Conservation (phyloP, 495 filamentous ascomycete genomes). For the Penicillium dipodomyicola region DNA sequence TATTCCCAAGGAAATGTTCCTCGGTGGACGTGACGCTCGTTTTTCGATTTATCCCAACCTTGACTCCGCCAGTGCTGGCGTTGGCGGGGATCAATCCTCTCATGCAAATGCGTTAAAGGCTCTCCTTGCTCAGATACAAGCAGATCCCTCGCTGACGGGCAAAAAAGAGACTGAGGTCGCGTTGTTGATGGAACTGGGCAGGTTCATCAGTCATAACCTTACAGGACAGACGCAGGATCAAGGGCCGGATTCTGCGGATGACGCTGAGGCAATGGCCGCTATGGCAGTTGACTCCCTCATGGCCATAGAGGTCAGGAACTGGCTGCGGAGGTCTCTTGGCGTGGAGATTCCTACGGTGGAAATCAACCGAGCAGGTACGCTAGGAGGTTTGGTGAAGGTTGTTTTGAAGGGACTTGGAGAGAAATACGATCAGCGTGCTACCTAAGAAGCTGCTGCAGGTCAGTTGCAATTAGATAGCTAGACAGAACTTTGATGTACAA, state of each 20-base stretch:
- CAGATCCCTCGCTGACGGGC: neutral
- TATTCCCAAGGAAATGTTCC: conserved; percentile 7
- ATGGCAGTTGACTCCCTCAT: conserved; percentile 45
- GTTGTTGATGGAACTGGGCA: neutral
- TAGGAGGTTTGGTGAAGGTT: conserved; percentile 17
- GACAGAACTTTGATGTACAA: neutral
- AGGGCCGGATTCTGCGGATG: neutral
- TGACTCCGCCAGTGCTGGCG: neutral
- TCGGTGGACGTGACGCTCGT: conserved; percentile 1
- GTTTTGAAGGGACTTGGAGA: conserved; percentile 15
- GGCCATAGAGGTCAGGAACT: conserved; percentile 43
- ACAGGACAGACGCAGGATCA: conserved; percentile 3
- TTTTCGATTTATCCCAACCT: conserved; percentile 8
- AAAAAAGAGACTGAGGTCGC: conserved; percentile 5
- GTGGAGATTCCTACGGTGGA: conserved; percentile 34
- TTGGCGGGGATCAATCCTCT: neutral
- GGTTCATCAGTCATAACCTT: conserved; percentile 4
- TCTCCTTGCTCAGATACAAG: conserved; percentile 1
- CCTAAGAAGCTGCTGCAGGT: neutral
- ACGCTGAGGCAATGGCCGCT: conserved; percentile 30
- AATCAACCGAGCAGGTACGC: conserved; percentile 24
- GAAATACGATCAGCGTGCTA: conserved; percentile 10
- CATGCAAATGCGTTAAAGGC: conserved; percentile 1
- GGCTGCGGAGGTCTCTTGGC: conserved; percentile 31
- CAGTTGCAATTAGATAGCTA: neutral